Evolutionary conservation across 345 rosid species (phyloP), one percentile per base, ranked within the genome.

Genomic region (Eucalyptus dawsonii): DNA sequence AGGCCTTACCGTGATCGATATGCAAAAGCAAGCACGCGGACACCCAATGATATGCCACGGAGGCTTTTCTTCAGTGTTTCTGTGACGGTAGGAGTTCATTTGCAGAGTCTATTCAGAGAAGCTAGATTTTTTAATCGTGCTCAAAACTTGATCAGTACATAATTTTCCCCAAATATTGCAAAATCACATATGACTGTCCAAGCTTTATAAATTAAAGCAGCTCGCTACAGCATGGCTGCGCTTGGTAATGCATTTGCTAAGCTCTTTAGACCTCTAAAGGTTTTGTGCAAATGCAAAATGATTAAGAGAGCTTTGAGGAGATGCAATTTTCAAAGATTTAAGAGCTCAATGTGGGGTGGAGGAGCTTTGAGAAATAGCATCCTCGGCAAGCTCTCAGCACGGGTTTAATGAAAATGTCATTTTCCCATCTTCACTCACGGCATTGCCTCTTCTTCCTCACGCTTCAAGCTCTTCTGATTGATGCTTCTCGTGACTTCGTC

Each of bases 1-100:
- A 37, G 42, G 80, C 80, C 80, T 0, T 69, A 69, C 80, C 42
- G 80, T 34, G 42, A 34, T 69, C 80, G 0, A 17, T 62, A 13
- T 12, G 34, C 69, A 62, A 0, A 27, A 62, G 16, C 69, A 13
- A 0, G 1, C 9, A 62, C 17, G 31, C 0, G 34, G 34, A 29
- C 31, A 29, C 69, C 2, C 11, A 7, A 1, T n/a, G 76, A 27
- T 1, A 15, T n/a, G 37, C 76, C 76, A 65, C 17, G 40, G 40
- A 65, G 22, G 80, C 80, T 69, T 34, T 69, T 69, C 44, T 34
- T 69, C 80, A 1, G 80, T 10, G 44, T 14, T 69, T 69, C 44
- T 34, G 24, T 17, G 6, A 62, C 31, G 4, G 69, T 27, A 3
- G 24, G 24, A 69, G 80, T 69, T 69, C 24, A 19, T 34, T 34